Conservation (phyloP, 1,139 yeast genomes). For the Yamadazyma diospyri region DNA sequence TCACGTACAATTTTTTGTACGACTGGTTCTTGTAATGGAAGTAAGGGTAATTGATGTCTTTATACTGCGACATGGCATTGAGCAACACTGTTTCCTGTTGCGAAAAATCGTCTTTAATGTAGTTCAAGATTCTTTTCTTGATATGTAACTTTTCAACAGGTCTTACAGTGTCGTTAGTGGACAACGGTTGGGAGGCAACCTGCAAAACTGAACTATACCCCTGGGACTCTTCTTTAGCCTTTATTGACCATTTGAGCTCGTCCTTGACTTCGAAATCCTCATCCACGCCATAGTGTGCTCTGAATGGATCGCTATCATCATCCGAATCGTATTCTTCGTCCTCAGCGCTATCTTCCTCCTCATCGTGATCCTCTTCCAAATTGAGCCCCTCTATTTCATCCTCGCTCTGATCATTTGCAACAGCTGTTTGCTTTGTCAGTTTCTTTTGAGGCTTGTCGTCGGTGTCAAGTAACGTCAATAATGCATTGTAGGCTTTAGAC, state of each 20-base stretch:
- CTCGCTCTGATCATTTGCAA: constrained; percentile 27
- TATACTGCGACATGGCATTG: constrained; percentile 67
- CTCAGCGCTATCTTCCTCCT: constrained; percentile 26
- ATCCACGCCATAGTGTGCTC: constrained; percentile 62
- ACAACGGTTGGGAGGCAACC: constrained; percentile 26
- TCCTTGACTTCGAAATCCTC: constrained; percentile 39
- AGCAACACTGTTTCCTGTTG: constrained; percentile 25
- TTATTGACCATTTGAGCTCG: constrained; percentile 26
- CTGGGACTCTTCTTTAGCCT: constrained; percentile 14
- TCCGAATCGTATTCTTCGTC: constrained; percentile 25
- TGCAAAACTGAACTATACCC: constrained; percentile 27
- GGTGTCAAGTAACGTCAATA: constrained; percentile 58
- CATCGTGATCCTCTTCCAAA: constrained; percentile 32
- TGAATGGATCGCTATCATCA: constrained; percentile 59
- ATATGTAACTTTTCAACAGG: constrained; percentile 16
- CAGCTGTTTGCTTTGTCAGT: constrained; percentile 13
- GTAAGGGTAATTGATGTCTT: constrained; percentile 68
- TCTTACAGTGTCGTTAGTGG: constrained; percentile 9
- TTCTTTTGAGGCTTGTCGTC: constrained; percentile 20
- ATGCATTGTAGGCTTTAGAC: constrained; percentile 67
- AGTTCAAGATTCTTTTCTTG: constrained; percentile 27
- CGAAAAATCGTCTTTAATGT: constrained; percentile 20
- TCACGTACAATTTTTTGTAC: constrained; percentile 59
- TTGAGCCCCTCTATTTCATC: constrained; percentile 25
- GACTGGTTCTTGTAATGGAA: constrained; percentile 35